These are phyloP conservation scores for Simplicillium sp. DNA, from an alignment of 2,329 filamentous ascomycete species.

Conservation along the genomic window DNA sequence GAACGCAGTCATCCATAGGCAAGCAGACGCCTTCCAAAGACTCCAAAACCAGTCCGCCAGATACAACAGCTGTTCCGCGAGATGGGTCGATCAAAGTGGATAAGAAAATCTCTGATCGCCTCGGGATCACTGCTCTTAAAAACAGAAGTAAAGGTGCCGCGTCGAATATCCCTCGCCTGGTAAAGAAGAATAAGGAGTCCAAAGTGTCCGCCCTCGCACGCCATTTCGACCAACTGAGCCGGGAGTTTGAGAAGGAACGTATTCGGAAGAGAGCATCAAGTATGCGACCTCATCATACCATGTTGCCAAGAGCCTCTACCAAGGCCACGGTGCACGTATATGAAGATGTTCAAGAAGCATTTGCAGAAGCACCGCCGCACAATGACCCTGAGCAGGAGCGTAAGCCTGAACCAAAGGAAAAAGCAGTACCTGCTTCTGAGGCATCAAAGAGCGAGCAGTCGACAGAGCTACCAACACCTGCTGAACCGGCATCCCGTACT, in stretches of 20 bases:
- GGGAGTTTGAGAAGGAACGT: constrained; percentile 92
- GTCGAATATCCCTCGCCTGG: constrained; percentile 85
- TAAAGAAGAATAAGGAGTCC: constrained; percentile 63
- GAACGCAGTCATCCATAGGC: constrained; percentile 32
- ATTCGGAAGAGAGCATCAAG: constrained; percentile 77
- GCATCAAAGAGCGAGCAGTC: constrained; percentile 8
- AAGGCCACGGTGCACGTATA: constrained; percentile 96
- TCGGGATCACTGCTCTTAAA: constrained; percentile 59
- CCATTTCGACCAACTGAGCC: constrained; percentile 92
- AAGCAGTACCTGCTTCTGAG: constrained; percentile 7
- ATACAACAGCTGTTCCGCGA: constrained; percentile 11
- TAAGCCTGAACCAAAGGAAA: constrained; percentile 13
- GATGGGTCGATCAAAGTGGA: constrained; percentile 45
- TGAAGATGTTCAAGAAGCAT: constrained; percentile 84
- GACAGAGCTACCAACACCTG: constrained; percentile 12
- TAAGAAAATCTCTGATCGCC: constrained; percentile 67
- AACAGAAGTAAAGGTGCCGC: constrained; percentile 40
- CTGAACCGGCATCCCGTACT: constrained; percentile 11
- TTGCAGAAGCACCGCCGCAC: constrained; percentile 64
- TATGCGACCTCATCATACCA: constrained; percentile 64
- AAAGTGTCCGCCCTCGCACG: constrained; percentile 87
- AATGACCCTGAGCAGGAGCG: constrained; percentile 40
- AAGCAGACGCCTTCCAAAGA: constrained; percentile 30
- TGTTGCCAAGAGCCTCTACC: constrained; percentile 78
- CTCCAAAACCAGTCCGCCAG: constrained; percentile 16